Evolutionary conservation across 139 green algal species (phyloP).

Genomic region (Closterium sp.): DNA sequence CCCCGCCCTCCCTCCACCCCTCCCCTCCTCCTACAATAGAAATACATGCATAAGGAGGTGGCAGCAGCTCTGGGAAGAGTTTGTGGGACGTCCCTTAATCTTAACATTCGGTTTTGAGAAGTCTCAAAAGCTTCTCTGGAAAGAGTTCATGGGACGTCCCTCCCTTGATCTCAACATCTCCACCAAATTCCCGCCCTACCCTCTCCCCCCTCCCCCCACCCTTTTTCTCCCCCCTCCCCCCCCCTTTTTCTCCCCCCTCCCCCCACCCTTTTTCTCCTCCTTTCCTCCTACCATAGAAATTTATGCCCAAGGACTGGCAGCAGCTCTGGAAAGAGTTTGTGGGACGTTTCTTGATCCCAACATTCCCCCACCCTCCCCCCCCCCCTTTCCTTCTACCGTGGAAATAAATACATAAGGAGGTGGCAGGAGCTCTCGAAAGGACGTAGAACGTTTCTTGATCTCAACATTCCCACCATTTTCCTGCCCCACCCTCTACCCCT

Average conservation of each 20-base stretch:
- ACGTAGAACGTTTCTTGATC: too few species aligned
- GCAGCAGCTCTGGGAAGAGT: neutral
- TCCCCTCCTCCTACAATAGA: constrained; percentile 11
- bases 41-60: neutral
- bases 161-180: neutral
- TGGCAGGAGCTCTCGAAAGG: too few species aligned
- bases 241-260: too few species aligned
- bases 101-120: too few species aligned
- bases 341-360: too few species aligned
- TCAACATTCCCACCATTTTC: neutral
- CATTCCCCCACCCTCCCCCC: too few species aligned
- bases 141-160: neutral
- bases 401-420: too few species aligned
- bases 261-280: neutral
- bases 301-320: neutral
- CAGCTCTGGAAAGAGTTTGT: neutral
- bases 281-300: constrained; percentile 22
- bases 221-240: too few species aligned
- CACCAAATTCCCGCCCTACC: neutral
- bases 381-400: too few species aligned
- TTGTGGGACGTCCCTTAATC: neutral
- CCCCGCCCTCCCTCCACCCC: constrained; percentile 9
- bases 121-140: too few species aligned
- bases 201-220: neutral
- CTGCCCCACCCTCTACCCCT: neutral